Evolutionary conservation across 352 stramenopile species (phyloP), one percentile per base, ranked within the genome.

Genomic region (Phytophthora pini): DNA sequence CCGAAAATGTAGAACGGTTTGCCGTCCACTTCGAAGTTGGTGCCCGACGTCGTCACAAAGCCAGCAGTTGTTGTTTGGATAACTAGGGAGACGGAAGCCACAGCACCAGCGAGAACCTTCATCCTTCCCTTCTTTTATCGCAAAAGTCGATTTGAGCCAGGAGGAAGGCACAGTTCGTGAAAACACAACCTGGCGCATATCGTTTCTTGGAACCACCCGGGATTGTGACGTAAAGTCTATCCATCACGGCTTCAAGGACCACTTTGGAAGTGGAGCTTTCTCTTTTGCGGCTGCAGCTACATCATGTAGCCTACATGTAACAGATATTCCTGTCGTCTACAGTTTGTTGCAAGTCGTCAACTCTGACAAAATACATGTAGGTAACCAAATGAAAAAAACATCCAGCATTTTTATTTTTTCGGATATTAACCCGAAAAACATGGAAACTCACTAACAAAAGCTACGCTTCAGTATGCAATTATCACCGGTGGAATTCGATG

Each of bases 1-100:
- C 62, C 68, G 27, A 76, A 72, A 43, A 76, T 44, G 64, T 76
- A 68, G 58, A 76, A 70, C 36, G 64, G 54, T 17, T 63, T 27
- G 47, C 68, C 63, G 34, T 76, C 63, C 20, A 70, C 46, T 43
- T 70, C 24, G 31, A 76, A 70, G 13, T 31, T 62, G 6, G 56
- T 72, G 29, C 56, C 61, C 17, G 68, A 72, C 43, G 68, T 76
- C 49, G 45, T 72, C 29, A 76, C 68, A 38, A 56, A 76, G 11
- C 56, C 62, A 15, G 68, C 68, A 12, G 20, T 24, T 12, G 44
- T 43, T 56, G 34, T 32, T 32, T 50, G 49, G 51, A 45, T 60
- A 34, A 10, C 9, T 4, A 44, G 50, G 17, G 50, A 56, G 3
- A 15, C 49, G 20, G 47, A 31, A 15, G 34, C 50, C 11, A 26